A percentile compares a stretch with the other conserved stretches of the same genome.
phyloP scores from a whole-genome alignment of 176 grass and related monocot genomes.

The Hordeum vulgare region MorexV3_pseudomolecules_assembly NC_058521.1:608845116-608845615 shows the following conservation, averaged over 20 bases:
- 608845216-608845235: conserved; percentile 63
- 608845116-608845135: conserved; percentile 43
- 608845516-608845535: not conserved
- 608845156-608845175: conserved; percentile 42
- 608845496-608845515: conserved; percentile 14
- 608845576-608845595: conserved; percentile 19
- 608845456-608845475: not conserved
- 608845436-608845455: conserved; percentile 14
- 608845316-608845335: conserved; percentile 13
- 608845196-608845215: conserved; percentile 67
- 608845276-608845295: conserved; percentile 9
- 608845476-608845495: conserved; percentile 5
- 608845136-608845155: conserved; percentile 38
- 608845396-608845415: not conserved
- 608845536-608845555: not conserved
- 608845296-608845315: not conserved
- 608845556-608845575: conserved; percentile 5
- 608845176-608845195: conserved; percentile 73
- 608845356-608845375: not conserved
- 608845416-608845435: not conserved
- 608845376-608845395: not conserved
- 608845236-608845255: conserved; percentile 43
- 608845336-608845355: not conserved
- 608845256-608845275: not conserved
- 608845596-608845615: conserved; percentile 3